Evolutionary conservation across 331 rosid genomes (phyloP).

Genomic region (Malus hybrid): DNA sequence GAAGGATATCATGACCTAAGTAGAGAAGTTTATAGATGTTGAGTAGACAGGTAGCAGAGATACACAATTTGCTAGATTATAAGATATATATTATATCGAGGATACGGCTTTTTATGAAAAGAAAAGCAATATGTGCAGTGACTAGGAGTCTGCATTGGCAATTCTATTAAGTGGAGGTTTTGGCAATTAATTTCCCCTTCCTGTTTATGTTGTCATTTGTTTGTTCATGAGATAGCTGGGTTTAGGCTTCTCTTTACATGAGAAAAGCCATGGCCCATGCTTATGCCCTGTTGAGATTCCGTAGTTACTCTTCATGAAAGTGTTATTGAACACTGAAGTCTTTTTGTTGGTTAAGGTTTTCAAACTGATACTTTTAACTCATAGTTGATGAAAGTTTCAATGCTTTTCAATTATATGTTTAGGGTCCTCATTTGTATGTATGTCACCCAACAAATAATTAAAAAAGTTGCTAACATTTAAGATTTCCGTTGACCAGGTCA

Average conservation of each 20-base stretch:
- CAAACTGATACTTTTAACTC: neutral
- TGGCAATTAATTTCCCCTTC: neutral
- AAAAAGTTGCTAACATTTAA: conserved; percentile 13
- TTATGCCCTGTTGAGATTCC: neutral
- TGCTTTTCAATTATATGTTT: neutral
- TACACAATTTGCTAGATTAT: neutral
- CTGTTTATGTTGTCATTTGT: neutral
- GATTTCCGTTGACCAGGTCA: conserved; percentile 50
- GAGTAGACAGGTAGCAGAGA: neutral
- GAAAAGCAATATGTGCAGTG: neutral
- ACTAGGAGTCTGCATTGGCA: neutral
- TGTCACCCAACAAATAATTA: neutral
- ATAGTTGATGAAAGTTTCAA: neutral
- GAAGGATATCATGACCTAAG: neutral
- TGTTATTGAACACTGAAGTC: neutral
- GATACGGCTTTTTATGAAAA: neutral
- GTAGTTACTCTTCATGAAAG: neutral
- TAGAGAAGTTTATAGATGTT: neutral
- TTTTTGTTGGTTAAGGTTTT: neutral
- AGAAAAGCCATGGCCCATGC: neutral
- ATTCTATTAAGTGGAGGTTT: neutral
- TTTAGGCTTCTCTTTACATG: neutral
- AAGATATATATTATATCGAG: neutral
- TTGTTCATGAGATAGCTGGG: neutral
- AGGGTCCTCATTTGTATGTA: neutral